Percentiles rank a stretch among this genome's conserved stretches.
These are phyloP conservation scores for Aspergillus ochraceus DNA, from an alignment of 2,329 filamentous ascomycete species.

Conservation along the genomic window DNA sequence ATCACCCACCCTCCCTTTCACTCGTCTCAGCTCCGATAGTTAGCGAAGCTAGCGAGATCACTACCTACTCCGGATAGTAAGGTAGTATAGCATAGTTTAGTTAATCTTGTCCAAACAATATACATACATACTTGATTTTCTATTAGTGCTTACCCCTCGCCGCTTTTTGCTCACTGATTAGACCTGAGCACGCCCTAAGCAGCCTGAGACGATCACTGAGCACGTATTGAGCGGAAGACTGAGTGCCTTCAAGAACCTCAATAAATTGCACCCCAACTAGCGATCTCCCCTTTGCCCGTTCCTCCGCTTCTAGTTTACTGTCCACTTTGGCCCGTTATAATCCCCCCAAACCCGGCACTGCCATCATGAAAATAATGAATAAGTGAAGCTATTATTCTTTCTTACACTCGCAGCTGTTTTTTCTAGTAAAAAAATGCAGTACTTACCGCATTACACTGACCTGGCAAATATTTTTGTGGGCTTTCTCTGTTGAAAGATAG, in stretches of 20 bases:
- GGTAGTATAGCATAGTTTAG: no score
- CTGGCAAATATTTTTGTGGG: slow-evolving; percentile 1
- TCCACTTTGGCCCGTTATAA: not conserved
- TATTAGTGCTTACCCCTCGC: slow-evolving; percentile 12
- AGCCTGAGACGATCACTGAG: slow-evolving; percentile 10
- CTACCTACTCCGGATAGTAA: no score
- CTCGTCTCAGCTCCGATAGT: no score
- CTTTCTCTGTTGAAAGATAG: slow-evolving; percentile 1
- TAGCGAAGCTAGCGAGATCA: no score
- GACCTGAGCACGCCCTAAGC: slow-evolving; percentile 9
- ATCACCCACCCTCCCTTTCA: not conserved
- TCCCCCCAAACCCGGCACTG: slow-evolving; percentile 1
- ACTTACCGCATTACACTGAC: not conserved
- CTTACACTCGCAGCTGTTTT: not conserved
- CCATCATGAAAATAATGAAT: not conserved
- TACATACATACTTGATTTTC: not conserved
- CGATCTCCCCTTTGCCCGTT: no score
- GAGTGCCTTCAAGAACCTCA: not conserved
- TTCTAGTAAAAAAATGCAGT: not conserved
- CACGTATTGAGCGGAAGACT: not conserved
- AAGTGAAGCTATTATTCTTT: no score
- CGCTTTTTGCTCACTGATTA: slow-evolving; percentile 13
- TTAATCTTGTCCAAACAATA: no score
- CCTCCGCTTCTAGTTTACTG: not conserved
- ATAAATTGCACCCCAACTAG: no score